Percentiles rank a stretch among this genome's conserved stretches.
Conservation (phyloP, 225 moss, liverwort and hornwort species). For the Bryum argenteum region DNA sequence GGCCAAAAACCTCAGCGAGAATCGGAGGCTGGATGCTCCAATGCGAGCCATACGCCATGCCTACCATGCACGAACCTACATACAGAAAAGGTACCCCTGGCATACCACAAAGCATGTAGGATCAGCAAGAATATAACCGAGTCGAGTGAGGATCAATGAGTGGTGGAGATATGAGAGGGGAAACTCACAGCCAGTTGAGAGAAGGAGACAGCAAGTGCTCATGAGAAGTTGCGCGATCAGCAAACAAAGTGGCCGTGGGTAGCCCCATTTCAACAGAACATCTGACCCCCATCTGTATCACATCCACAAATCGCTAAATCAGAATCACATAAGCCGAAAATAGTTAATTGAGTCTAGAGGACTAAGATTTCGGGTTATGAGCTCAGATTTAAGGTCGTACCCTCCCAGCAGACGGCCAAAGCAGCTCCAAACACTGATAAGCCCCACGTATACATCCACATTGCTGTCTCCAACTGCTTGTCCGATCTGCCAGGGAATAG, state of each 20-base stretch:
- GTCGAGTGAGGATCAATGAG: too few species aligned
- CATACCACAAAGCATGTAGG: not conserved
- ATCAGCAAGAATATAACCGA: too few species aligned
- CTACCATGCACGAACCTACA: conserved; percentile 61
- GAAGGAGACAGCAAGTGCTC: conserved; percentile 59
- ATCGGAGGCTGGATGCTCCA: conserved; percentile 68
- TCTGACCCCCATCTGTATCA: conserved; percentile 56
- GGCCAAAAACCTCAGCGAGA: conserved; percentile 63
- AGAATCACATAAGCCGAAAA: not conserved
- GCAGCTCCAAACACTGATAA: conserved; percentile 70
- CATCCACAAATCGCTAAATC: not conserved
- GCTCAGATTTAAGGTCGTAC: too few species aligned
- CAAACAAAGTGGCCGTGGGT: conserved; percentile 54
- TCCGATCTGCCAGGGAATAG: conserved; percentile 48
- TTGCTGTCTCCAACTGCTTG: conserved; percentile 52
- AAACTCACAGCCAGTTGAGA: conserved; percentile 61
- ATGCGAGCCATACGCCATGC: conserved; percentile 62
- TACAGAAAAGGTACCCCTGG: conserved; percentile 62
- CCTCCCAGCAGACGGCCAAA: conserved; percentile 65
- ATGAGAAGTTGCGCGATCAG: conserved; percentile 52
- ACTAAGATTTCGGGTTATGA: not conserved
- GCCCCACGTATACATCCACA: conserved; percentile 62
- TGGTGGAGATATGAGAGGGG: not conserved
- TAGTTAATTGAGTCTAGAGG: too few species aligned
- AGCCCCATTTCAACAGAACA: conserved; percentile 50